These are phyloP conservation scores for Pichia scutulata DNA, from an alignment of 805 yeast species.

Conservation along the genomic window DNA sequence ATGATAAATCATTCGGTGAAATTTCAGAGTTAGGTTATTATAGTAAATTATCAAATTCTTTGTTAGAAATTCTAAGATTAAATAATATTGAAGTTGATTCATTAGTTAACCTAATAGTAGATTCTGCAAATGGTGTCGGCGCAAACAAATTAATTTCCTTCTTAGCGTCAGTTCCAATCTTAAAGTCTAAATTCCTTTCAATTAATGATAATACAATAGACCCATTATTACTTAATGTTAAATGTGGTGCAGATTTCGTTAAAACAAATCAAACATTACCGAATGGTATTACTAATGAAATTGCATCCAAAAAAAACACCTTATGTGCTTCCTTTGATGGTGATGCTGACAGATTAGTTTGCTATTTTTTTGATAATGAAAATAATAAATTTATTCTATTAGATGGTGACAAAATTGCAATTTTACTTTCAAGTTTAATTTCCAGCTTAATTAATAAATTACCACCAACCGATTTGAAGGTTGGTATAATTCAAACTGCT, in stretches of 20 bases:
- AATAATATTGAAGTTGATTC: slow-evolving; percentile 15
- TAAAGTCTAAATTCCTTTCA: slow-evolving; percentile 32
- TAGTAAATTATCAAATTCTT: slow-evolving; percentile 48
- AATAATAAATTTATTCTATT: slow-evolving; percentile 42
- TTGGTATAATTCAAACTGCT: slow-evolving; percentile 93
- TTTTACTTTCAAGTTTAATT: slow-evolving; percentile 66
- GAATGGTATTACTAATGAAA: slow-evolving; percentile 33
- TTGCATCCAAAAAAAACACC: slow-evolving; percentile 26
- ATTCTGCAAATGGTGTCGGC: slow-evolving; percentile 97
- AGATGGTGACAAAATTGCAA: slow-evolving; percentile 93
- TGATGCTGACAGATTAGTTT: slow-evolving; percentile 92
- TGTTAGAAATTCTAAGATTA: slow-evolving; percentile 35
- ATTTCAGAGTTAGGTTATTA: slow-evolving; percentile 66
- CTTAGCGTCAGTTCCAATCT: slow-evolving; percentile 23
- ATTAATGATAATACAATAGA: slow-evolving; percentile 48
- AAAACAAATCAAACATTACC: slow-evolving; percentile 85
- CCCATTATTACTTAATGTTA: slow-evolving; percentile 58
- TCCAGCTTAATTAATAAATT: slow-evolving; percentile 39
- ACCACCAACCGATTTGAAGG: slow-evolving; percentile 24
- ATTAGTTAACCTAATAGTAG: slow-evolving; percentile 48
- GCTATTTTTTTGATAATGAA: slow-evolving; percentile 46
- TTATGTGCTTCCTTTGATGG: slow-evolving; percentile 89
- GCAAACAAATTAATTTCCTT: slow-evolving; percentile 52
- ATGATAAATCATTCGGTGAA: slow-evolving; percentile 56
- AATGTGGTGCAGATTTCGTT: slow-evolving; percentile 94